Percentiles rank a stretch among this genome's conserved stretches.
phyloP scores from a whole-genome alignment of 352 stramenopile species.

The Phytophthora vignae region DNA sequence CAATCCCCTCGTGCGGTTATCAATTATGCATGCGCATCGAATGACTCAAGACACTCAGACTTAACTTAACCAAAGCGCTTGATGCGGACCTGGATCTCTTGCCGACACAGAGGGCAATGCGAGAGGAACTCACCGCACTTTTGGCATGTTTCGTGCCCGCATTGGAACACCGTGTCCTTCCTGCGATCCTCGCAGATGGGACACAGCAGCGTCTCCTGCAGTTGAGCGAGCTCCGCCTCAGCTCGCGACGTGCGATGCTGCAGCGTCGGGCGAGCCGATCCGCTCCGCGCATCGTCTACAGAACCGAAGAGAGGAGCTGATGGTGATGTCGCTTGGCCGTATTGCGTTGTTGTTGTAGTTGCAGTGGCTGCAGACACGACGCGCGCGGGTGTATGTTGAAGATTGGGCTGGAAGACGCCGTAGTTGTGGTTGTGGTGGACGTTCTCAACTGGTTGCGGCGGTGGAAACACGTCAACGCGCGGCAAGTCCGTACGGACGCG shows the following conservation, averaged over 20 bases:
- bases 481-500: conserved; percentile 63
- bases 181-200: conserved; percentile 78
- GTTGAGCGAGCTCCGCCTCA: conserved; percentile 61
- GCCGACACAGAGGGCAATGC: conserved; percentile 78
- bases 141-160: conserved; percentile 82
- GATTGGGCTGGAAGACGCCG: conserved; percentile 38
- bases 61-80: conserved; percentile 59
- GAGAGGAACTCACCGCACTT: conserved; percentile 58
- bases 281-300: conserved; percentile 14
- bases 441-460: conserved; percentile 44
- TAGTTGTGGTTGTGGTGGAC: conserved; percentile 35
- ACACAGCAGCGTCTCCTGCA: conserved; percentile 77
- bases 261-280: conserved; percentile 28
- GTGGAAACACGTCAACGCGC: conserved; percentile 70
- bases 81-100: conserved; percentile 80
- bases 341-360: conserved; percentile 27
- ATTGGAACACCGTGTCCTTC: conserved; percentile 89
- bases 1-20: conserved; percentile 2
- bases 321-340: conserved; percentile 31
- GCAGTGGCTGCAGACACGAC: conserved; percentile 1
- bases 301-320: conserved; percentile 36
- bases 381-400: conserved; percentile 20
- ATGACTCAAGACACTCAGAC: background rate
- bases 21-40: background rate
- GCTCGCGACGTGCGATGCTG: conserved; percentile 54